phyloP scores from a whole-genome alignment of 2,329 filamentous ascomycete genomes.

The Paraconiothyrium brasiliense region DNA sequence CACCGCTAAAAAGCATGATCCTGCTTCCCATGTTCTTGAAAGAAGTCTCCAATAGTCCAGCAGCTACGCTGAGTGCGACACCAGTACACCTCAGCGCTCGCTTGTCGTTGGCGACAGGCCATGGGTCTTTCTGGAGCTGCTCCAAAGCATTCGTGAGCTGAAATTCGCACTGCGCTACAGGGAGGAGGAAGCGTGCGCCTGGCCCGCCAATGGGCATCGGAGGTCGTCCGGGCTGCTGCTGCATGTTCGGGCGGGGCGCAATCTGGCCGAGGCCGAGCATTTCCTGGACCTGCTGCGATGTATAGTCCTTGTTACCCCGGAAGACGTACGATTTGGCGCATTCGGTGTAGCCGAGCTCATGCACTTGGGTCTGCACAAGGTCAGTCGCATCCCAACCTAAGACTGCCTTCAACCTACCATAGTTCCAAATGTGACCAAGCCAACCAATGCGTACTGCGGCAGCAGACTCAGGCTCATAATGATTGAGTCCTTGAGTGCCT shows the following conservation, averaged over 20 bases:
- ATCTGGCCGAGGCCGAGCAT: slow-evolving; percentile 88
- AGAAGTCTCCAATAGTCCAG: slow-evolving; percentile 89
- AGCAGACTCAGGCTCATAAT: slow-evolving; percentile 86
- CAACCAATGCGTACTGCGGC: slow-evolving; percentile 82
- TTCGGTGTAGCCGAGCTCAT: slow-evolving; percentile 97
- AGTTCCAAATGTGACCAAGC: slow-evolving; percentile 87
- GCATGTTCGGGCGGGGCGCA: slow-evolving; percentile 72
- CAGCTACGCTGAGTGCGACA: slow-evolving; percentile 93
- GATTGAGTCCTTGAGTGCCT: slow-evolving; percentile 84
- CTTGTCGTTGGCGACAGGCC: slow-evolving; percentile 94
- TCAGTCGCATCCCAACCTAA: slow-evolving; percentile 25
- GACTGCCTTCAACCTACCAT: slow-evolving; percentile 68
- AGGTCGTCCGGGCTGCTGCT: slow-evolving; percentile 78
- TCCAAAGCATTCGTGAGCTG: slow-evolving; percentile 96
- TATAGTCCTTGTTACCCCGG: slow-evolving; percentile 96
- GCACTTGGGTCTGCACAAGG: slow-evolving; percentile 78
- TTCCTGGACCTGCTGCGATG: slow-evolving; percentile 98
- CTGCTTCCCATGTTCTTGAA: slow-evolving; percentile 95
- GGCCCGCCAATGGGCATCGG: slow-evolving; percentile 76
- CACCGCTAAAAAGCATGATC: slow-evolving; percentile 97
- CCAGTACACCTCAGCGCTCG: slow-evolving; percentile 91
- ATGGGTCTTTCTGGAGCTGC: slow-evolving; percentile 94
- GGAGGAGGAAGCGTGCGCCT: slow-evolving; percentile 88
- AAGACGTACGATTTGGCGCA: slow-evolving; percentile 99
- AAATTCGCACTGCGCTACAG: slow-evolving; percentile 95